Evolutionary conservation across 1,284 basidiomycete genomes (phyloP).

Genomic region (Cryptococcus sp.): DNA sequence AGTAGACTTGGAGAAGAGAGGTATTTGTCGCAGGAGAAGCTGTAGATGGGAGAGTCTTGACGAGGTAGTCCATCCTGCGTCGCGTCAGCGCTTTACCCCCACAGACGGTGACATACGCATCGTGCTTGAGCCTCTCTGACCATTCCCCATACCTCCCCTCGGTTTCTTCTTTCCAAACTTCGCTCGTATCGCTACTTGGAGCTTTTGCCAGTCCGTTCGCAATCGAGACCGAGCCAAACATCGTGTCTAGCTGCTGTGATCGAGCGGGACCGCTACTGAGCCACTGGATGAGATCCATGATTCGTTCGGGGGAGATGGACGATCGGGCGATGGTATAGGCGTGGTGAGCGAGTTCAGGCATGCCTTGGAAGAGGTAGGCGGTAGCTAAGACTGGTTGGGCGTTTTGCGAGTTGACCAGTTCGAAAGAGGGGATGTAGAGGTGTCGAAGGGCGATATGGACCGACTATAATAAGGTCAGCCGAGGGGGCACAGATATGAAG

Average conservation of each 20-base stretch:
- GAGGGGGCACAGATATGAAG: too few relatives aligned
- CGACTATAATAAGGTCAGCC: conserved; percentile 20
- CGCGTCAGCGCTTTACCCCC: conserved; percentile 51
- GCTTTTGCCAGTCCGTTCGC: conserved; percentile 4
- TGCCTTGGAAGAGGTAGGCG: conserved; percentile 71
- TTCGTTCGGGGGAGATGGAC: conserved; percentile 65
- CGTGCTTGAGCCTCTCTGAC: conserved; percentile 26
- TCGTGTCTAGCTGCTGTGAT: not conserved
- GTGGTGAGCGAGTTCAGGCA: conserved; percentile 71
- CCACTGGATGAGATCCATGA: conserved; percentile 70
- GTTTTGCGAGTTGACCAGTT: conserved; percentile 61
- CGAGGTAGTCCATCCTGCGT: conserved; percentile 70
- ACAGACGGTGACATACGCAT: conserved; percentile 36
- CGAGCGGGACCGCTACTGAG: conserved; percentile 29
- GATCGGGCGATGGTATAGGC: conserved; percentile 70
- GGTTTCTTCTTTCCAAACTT: conserved; percentile 11
- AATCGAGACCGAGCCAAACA: conserved; percentile 8
- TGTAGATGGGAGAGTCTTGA: conserved; percentile 60
- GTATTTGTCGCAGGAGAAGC: conserved; percentile 47
- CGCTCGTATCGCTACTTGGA: conserved; percentile 1
- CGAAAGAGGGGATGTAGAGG: conserved; percentile 35
- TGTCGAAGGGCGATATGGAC: conserved; percentile 41
- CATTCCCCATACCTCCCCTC: conserved; percentile 34
- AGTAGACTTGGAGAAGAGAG: conserved; percentile 38
- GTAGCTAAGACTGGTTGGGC: conserved; percentile 74